phyloP scores from a whole-genome alignment of 2,329 filamentous ascomycete genomes.

The Verticillium albo-atrum region DNA sequence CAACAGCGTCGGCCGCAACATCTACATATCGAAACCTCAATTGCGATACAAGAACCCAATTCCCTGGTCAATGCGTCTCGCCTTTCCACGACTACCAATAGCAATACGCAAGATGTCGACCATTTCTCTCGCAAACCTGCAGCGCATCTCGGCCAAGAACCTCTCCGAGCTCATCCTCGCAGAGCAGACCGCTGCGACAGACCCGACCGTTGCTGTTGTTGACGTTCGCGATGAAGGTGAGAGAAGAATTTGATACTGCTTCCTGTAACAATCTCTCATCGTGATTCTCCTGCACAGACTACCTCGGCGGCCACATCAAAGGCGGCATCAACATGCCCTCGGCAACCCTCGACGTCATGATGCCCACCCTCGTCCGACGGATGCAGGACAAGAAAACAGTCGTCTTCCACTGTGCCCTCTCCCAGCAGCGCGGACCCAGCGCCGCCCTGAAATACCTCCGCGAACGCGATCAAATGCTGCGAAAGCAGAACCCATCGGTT shows the following conservation, averaged over 20 bases:
- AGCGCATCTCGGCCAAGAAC: constrained; percentile 63
- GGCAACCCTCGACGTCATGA: constrained; percentile 64
- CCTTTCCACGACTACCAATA: neutral
- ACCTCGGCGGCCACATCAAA: constrained; percentile 85
- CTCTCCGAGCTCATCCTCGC: constrained; percentile 62
- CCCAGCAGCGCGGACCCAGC: constrained; percentile 82
- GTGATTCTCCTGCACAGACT: constrained; percentile 49
- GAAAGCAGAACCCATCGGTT: constrained; percentile 14
- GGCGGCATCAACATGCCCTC: constrained; percentile 73
- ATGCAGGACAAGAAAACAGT: constrained; percentile 76
- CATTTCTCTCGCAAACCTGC: constrained; percentile 59
- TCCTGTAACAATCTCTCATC: neutral
- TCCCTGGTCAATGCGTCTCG: neutral
- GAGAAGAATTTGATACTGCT: constrained; percentile 20
- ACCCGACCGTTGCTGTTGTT: constrained; percentile 63
- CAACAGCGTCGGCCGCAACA: no score
- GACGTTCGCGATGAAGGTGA: constrained; percentile 84
- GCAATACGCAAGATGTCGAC: constrained; percentile 36
- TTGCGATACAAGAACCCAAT: neutral
- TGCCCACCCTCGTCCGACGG: constrained; percentile 77
- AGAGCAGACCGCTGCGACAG: constrained; percentile 30
- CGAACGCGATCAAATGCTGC: constrained; percentile 53
- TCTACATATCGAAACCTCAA: no score
- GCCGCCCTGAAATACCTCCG: constrained; percentile 78
- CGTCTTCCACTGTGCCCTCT: constrained; percentile 91